These are phyloP conservation scores for Trichomonas gallinae DNA, from an alignment of 208 protist genomes.

Conservation along the genomic window DNA sequence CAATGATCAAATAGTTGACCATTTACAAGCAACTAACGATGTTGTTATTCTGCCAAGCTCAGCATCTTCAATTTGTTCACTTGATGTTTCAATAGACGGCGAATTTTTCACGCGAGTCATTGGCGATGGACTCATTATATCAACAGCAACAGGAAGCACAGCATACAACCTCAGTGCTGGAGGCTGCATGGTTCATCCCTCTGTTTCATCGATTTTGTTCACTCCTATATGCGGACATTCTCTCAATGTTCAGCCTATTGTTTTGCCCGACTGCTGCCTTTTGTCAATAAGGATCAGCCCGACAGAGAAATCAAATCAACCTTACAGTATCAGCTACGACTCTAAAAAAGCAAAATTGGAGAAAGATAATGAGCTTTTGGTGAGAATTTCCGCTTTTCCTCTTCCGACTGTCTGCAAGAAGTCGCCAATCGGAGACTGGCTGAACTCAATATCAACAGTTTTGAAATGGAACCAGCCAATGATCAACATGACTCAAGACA, in stretches of 20 bases:
- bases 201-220: neutral
- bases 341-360: neutral
- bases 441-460: neutral
- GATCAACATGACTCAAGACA: neutral
- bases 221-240: neutral
- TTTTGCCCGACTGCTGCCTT: neutral
- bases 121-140: neutral
- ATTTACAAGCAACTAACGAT: neutral
- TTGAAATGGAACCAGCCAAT: conserved; percentile 18
- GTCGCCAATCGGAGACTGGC: neutral
- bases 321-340: neutral
- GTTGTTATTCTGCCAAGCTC: neutral
- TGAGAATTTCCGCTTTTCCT: neutral
- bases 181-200: neutral
- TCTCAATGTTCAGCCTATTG: neutral
- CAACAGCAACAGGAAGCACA: neutral
- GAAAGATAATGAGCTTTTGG: neutral
- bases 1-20: neutral
- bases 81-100: neutral
- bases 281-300: neutral
- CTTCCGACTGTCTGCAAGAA: neutral
- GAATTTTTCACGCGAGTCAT: neutral
- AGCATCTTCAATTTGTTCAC: neutral
- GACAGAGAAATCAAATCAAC: neutral
- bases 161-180: conserved; percentile 1